Evolutionary conservation across 1,139 yeast species (phyloP), one percentile per base, ranked within the genome.

Genomic region (Pichia sp.): DNA sequence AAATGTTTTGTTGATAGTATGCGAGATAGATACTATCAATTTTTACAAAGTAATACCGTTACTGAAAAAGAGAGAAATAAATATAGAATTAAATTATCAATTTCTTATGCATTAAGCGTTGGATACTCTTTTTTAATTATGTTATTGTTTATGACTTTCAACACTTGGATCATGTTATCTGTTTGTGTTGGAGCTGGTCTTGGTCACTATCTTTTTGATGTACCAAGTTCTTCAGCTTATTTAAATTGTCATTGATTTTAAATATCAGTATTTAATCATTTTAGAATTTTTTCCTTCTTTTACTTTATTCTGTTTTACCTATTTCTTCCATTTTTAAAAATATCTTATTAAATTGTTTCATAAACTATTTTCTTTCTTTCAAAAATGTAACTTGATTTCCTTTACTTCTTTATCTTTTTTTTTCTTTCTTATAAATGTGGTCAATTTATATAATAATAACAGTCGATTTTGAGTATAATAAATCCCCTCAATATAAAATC

Each of bases 81-180:
- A 1, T 51, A 46, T 33, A 58, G 50, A 36, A 2, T 50, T 1
- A 49, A 43, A 16, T 40, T 50, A 30, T 49, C 60, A 2, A 5
- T 50, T 1, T 31, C 55, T 5, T 60, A 61, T 40, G 63, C 62
- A 1, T 6, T 53, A 13, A 40, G 53, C 25, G 60, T 60, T 11
- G 53, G 58, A 19, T 58, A 59, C 37, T 58, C 63, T 4, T 58
- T 61, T 35, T 46, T 55, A 29, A 57, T 61, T 21, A 61, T 61
- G 65, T 49, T 61, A 26, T 50, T 61, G 8, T 61, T 61, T 36
- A 61, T 61, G 65, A 53, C 58, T 11, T 61, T 57, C 41, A 60
- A 61, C 43, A 37, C 52, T 29, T 61, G 64, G 64, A 47, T 61
- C 8, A 61, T 61, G 64, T 31, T 52, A 14, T 52, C 62, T 7